Conservation (phyloP, 2,329 filamentous ascomycete species). For the Fusarium cyanostomum region DNA sequence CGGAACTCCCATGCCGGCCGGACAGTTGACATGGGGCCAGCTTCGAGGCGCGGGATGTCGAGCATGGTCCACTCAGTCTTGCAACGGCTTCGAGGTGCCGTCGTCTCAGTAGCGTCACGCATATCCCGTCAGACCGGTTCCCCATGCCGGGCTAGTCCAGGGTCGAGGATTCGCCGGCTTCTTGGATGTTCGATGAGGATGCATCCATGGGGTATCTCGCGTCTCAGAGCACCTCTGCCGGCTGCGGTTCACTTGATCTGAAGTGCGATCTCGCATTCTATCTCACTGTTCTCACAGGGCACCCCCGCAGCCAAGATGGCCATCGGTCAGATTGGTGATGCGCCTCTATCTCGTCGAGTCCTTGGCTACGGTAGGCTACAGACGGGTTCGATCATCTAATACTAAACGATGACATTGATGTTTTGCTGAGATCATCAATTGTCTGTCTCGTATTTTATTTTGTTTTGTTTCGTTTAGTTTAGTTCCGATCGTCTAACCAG, state of each 20-base stretch:
- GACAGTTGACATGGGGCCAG: constrained; percentile 10
- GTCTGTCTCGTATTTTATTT: neutral
- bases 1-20: constrained; percentile 8
- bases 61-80: constrained; percentile 15
- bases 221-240: constrained; percentile 4
- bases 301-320: constrained; percentile 19
- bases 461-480: neutral
- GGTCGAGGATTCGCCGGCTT: neutral
- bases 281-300: constrained; percentile 17
- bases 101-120: constrained; percentile 1
- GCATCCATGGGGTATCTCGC: constrained; percentile 3
- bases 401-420: neutral
- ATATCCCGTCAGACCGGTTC: constrained; percentile 33
- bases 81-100: constrained; percentile 6
- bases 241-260: constrained; percentile 13
- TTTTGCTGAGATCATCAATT: neutral
- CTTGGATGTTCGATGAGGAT: constrained; percentile 11
- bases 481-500: neutral
- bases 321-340: constrained; percentile 15
- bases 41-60: constrained; percentile 17
- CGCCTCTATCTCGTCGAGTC: constrained; percentile 14
- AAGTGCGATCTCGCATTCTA: constrained; percentile 37
- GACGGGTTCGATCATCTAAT: neutral
- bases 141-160: constrained; percentile 1
- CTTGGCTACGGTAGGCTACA: neutral